Base-by-base conservation (phyloP, 1,284 basidiomycete species). In the Inonotus obliquus region DNA sequence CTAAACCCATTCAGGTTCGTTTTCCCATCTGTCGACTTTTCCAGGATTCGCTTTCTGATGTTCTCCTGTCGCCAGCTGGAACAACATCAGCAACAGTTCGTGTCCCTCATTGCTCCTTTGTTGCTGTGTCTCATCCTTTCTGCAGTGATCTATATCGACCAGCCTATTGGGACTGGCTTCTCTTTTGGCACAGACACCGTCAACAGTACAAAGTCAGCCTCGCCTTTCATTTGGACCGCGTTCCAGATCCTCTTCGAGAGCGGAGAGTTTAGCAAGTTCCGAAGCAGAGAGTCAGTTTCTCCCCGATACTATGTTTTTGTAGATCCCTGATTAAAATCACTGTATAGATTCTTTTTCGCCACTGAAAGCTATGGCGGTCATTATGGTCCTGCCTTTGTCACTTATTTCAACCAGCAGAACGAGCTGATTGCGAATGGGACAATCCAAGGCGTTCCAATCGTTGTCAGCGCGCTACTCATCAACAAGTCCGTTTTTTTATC, bases 101-200 rank as follows among this genome's bases (percentile, higher is more conserved):
- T 60, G n/a, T 29, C 37, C 25, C 10, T 44, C 23, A 21, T 10
- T 35, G 27, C 19, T 51, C 32, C 23, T 29, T 58, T 21, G 13
- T n/a, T 27, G 4, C 11, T 37, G 25, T 35, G 14, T 52, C 27
- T 32, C 27, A 29, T 6, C 4, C 14, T 52, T 7, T 49, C 19
- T 23, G n/a, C 54, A 87, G 85, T 87, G 71, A 84, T 91, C 52
- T 90, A 89, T 68, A 84, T 91, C 56, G 88, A 90, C 70, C 88
- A 91, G 70, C 89, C 89, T 0, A 84, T 88, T 57, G 84, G 83
- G 0, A 82, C 84, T 4, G 86, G 86, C 2, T 87, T 87, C 69
- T 87, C 85, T 4, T 83, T 80, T 61, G 85, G 86, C 2, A 78
- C 71, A 0, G 79, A 83, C 59, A 76, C 77, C 0, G 78, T 77